Percentiles rank a stretch among this genome's conserved stretches.
Conservation (phyloP, 345 rosid genomes). For the Salix koriyanagi region DNA sequence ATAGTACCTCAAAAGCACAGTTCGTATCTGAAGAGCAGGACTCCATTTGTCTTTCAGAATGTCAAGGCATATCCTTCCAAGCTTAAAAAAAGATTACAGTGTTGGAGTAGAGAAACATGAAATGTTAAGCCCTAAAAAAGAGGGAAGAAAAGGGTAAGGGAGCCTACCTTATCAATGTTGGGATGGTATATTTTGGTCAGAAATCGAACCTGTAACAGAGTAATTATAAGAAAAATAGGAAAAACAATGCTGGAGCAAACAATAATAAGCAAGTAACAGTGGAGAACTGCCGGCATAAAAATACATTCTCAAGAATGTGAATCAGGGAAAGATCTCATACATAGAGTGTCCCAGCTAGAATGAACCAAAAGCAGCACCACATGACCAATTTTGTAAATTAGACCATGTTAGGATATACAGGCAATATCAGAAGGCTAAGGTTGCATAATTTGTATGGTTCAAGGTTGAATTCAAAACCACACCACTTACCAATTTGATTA, state of each 20-base stretch:
- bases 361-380: background rate
- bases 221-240: conserved; percentile 1
- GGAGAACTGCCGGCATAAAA: background rate
- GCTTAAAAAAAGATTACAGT: conserved; percentile 36
- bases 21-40: conserved; percentile 96
- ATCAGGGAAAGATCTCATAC: background rate
- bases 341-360: background rate
- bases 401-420: background rate
- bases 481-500: background rate
- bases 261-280: background rate
- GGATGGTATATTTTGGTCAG: conserved; percentile 98
- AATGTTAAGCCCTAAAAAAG: background rate
- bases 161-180: conserved; percentile 86
- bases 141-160: background rate
- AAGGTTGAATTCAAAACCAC: background rate
- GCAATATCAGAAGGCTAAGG: background rate
- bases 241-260: background rate
- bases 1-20: conserved; percentile 87
- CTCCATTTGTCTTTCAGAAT: conserved; percentile 99
- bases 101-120: conserved; percentile 2
- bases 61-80: conserved; percentile 98
- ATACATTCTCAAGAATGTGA: background rate
- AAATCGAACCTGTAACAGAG: conserved; percentile 76
- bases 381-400: background rate
- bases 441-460: background rate